Evolutionary conservation across 2,329 filamentous ascomycete genomes (phyloP).

Genomic region (Fusarium sp.): DNA sequence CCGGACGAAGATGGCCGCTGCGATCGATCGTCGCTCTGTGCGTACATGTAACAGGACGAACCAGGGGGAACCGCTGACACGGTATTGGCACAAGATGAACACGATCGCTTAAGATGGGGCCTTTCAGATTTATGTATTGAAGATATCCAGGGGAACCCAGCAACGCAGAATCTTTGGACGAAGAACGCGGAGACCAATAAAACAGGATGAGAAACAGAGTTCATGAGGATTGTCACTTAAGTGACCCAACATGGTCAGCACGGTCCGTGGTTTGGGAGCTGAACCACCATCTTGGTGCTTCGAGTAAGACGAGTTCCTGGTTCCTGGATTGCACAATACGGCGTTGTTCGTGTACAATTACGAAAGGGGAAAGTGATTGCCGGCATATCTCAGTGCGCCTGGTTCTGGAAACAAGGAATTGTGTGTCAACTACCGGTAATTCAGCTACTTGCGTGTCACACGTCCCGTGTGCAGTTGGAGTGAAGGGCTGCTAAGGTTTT

Average conservation of each 20-base stretch:
- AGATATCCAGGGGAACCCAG: not conserved
- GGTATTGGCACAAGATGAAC: not conserved
- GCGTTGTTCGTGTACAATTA: not conserved
- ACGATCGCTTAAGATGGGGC: not conserved
- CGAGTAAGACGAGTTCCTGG: constrained; percentile 1
- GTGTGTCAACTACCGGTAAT: constrained; percentile 8
- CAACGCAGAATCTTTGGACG: not conserved
- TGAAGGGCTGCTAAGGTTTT: not conserved
- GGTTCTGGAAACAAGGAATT: constrained; percentile 4
- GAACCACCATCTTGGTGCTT: constrained; percentile 15
- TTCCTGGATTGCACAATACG: not conserved
- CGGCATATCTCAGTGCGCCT: not conserved
- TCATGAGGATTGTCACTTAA: constrained; percentile 3
- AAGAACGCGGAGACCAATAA: not conserved
- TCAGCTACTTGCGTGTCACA: constrained; percentile 11
- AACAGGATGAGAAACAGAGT: constrained; percentile 11
- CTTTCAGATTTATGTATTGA: constrained; percentile 17
- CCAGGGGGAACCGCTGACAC: not conserved
- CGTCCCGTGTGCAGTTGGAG: not conserved
- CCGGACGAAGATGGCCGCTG: not conserved
- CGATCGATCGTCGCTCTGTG: constrained; percentile 16
- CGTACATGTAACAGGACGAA: not conserved
- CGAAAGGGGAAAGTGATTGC: constrained; percentile 11
- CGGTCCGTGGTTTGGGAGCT: constrained; percentile 17
- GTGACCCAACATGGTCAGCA: not conserved